phyloP scores from a whole-genome alignment of 352 stramenopile species.

The Phytopythium litorale region DNA sequence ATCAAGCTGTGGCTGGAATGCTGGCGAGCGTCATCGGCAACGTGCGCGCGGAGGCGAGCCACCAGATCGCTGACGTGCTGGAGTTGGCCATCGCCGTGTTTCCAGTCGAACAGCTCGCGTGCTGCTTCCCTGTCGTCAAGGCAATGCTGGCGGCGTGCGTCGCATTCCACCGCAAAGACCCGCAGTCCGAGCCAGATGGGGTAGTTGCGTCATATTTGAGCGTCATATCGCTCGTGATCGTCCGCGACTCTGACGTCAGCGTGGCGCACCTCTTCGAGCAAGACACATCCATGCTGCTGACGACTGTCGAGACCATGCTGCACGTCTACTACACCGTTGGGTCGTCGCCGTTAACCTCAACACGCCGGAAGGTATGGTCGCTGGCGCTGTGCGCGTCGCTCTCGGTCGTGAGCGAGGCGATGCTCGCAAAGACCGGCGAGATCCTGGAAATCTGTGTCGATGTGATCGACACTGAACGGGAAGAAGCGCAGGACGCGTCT shows the following conservation, averaged over 20 bases:
- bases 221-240: slow-evolving; percentile 47
- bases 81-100: slow-evolving; percentile 39
- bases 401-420: slow-evolving; percentile 25
- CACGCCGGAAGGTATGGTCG: slow-evolving; percentile 65
- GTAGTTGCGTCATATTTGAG: slow-evolving; percentile 63
- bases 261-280: slow-evolving; percentile 39
- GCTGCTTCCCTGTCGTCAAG: slow-evolving; percentile 28
- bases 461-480: slow-evolving; percentile 66
- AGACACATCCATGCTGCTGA: slow-evolving; percentile 29
- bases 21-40: slow-evolving; percentile 52
- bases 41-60: slow-evolving; percentile 63
- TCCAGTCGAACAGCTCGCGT: slow-evolving; percentile 35
- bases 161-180: slow-evolving; percentile 31
- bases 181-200: slow-evolving; percentile 43
- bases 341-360: slow-evolving; percentile 49
- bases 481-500: slow-evolving; percentile 23
- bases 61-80: slow-evolving; percentile 44
- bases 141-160: slow-evolving; percentile 46
- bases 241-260: slow-evolving; percentile 42
- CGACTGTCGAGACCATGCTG: slow-evolving; percentile 59
- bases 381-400: slow-evolving; percentile 46
- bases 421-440: slow-evolving; percentile 59
- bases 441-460: slow-evolving; percentile 63
- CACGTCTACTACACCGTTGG: slow-evolving; percentile 70
- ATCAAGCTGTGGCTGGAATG: slow-evolving; percentile 31